phyloP scores from a whole-genome alignment of 2,329 filamentous ascomycete species.

The Aspergillus tamarii region DNA sequence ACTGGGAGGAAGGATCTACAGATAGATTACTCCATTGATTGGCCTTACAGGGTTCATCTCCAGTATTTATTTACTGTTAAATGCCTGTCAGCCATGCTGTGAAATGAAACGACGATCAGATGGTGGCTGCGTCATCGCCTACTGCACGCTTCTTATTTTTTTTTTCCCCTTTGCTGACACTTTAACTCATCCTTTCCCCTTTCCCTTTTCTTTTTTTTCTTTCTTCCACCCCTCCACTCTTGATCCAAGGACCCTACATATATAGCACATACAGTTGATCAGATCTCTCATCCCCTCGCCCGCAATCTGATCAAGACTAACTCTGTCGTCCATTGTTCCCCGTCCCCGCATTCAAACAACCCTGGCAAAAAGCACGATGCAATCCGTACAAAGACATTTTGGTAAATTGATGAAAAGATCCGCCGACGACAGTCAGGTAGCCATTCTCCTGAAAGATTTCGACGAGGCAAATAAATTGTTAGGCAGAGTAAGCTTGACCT shows the following conservation, averaged over 20 bases:
- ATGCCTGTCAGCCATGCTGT: slow-evolving; percentile 7
- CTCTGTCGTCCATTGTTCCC: neutral
- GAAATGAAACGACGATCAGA: slow-evolving; percentile 15
- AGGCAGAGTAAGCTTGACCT: slow-evolving; percentile 59
- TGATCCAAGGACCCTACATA: neutral
- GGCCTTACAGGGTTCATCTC: neutral
- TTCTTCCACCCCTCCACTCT: neutral
- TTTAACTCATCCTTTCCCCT: slow-evolving; percentile 9
- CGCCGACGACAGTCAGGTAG: slow-evolving; percentile 76
- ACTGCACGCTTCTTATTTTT: slow-evolving; percentile 7
- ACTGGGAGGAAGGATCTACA: neutral
- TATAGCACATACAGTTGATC: neutral
- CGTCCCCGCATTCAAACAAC: neutral
- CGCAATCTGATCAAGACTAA: neutral
- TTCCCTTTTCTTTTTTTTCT: neutral
- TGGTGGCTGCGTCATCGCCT: slow-evolving; percentile 24
- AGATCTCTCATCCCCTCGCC: neutral
- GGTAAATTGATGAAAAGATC: slow-evolving; percentile 71
- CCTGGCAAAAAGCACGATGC: slow-evolving; percentile 32
- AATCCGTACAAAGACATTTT: slow-evolving; percentile 69
- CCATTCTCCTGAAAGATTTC: slow-evolving; percentile 75
- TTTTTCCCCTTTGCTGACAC: neutral
- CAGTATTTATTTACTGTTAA: neutral
- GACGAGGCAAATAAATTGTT: slow-evolving; percentile 78
- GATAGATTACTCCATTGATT: neutral